Evolutionary conservation across 352 stramenopile genomes (phyloP).

Genomic region (Globisporangium echinulatum): DNA sequence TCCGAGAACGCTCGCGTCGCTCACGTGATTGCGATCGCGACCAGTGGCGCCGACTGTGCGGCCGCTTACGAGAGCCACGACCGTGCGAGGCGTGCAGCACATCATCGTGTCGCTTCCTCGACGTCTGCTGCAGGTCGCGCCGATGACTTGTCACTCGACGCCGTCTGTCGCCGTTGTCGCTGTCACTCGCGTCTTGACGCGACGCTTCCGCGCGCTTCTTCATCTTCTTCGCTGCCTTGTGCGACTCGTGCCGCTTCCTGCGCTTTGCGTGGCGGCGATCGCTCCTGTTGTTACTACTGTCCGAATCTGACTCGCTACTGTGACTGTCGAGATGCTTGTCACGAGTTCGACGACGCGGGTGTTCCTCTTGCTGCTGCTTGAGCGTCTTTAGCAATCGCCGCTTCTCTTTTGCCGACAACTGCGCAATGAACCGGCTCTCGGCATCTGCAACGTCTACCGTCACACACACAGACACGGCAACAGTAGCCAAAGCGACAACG

Average conservation of each 20-base stretch:
- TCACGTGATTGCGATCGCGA: neutral
- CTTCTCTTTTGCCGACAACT: slow-evolving; percentile 64
- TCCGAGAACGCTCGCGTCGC: neutral
- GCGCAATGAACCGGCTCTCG: slow-evolving; percentile 45
- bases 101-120: neutral
- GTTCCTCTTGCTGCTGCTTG: slow-evolving; percentile 21
- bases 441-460: slow-evolving; percentile 16
- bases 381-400: slow-evolving; percentile 54
- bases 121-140: neutral
- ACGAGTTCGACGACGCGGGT: neutral
- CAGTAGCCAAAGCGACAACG: neutral
- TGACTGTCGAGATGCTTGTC: slow-evolving; percentile 7
- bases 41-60: neutral
- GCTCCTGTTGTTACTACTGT: slow-evolving; percentile 12
- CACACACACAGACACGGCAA: neutral
- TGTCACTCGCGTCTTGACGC: neutral
- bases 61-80: neutral
- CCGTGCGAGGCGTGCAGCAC: neutral
- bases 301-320: slow-evolving; percentile 10
- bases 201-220: slow-evolving; percentile 2
- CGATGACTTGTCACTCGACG: neutral
- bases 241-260: slow-evolving; percentile 11
- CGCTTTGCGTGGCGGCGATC: slow-evolving; percentile 21
- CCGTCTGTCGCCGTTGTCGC: neutral
- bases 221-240: slow-evolving; percentile 11